A percentile compares a stretch with the other conserved stretches of the same genome.
Evolutionary conservation across 2,329 filamentous ascomycete species (phyloP).

Genomic region (Aspergillus awamori): DNA sequence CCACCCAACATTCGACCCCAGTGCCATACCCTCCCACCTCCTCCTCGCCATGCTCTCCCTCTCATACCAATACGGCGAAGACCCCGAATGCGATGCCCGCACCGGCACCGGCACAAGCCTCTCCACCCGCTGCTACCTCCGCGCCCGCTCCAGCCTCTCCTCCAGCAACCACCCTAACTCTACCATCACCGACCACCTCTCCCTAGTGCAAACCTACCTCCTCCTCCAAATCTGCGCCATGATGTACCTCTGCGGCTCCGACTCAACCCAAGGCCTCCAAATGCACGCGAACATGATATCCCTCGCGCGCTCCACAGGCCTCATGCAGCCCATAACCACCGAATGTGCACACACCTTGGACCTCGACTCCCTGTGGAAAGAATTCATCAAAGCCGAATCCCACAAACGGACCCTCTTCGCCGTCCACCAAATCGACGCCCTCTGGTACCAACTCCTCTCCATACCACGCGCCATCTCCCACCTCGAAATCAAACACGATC

Average conservation of each 20-base stretch:
- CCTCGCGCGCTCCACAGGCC: conserved; percentile 37
- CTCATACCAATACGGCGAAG: conserved; percentile 44
- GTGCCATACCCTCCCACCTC: conserved; percentile 27
- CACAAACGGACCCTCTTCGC: conserved; percentile 49
- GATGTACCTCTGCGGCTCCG: conserved; percentile 46
- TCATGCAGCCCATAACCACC: conserved; percentile 37
- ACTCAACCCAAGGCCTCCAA: conserved; percentile 41
- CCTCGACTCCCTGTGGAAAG: conserved; percentile 45
- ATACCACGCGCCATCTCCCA: conserved; percentile 35
- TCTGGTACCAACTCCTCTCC: conserved; percentile 49
- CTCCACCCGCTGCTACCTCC: conserved; percentile 39
- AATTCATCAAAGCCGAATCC: conserved; percentile 43
- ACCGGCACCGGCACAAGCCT: conserved; percentile 31
- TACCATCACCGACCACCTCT: conserved; percentile 24
- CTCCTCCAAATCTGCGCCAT: conserved; percentile 49
- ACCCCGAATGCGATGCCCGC: conserved; percentile 36
- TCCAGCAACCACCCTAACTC: conserved; percentile 21
- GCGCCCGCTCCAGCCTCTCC: conserved; percentile 31
- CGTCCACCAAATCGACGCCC: conserved; percentile 48
- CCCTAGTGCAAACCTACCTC: conserved; percentile 43
- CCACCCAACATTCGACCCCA: conserved; percentile 39
- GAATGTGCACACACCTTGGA: conserved; percentile 30
- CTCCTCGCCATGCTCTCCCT: conserved; percentile 43
- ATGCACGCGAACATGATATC: conserved; percentile 48
- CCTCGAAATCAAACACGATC: conserved; percentile 50